Conservation (phyloP, 2,329 filamentous ascomycete genomes). For the Aspergillus clavatus region DNA sequence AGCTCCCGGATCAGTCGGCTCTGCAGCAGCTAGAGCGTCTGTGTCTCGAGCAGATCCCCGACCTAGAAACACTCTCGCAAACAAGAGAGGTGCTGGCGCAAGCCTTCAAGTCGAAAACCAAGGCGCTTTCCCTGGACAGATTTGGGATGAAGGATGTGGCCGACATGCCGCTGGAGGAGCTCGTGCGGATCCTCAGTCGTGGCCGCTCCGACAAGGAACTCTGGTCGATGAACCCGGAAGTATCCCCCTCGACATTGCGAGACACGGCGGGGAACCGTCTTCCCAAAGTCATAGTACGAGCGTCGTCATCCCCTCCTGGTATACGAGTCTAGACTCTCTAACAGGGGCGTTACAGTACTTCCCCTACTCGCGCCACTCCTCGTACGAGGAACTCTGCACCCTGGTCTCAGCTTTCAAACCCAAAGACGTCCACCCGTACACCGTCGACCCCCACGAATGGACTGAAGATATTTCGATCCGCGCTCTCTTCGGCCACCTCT, state of each 20-base stretch:
- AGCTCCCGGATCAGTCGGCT: constrained; percentile 48
- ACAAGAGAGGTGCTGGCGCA: constrained; percentile 27
- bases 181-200: constrained; percentile 30
- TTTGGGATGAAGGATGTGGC: constrained; percentile 36
- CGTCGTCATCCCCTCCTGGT: too few species aligned
- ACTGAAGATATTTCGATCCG: constrained; percentile 57
- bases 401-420: constrained; percentile 66
- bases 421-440: constrained; percentile 77
- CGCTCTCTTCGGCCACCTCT: constrained; percentile 67
- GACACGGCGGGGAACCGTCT: constrained; percentile 10
- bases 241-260: background rate
- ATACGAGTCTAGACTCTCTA: background rate
- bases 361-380: constrained; percentile 86
- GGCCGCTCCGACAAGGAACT: constrained; percentile 10
- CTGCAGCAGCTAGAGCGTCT: constrained; percentile 52
- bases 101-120: constrained; percentile 32
- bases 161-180: constrained; percentile 34
- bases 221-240: background rate
- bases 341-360: constrained; percentile 50
- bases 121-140: constrained; percentile 34
- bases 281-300: constrained; percentile 33
- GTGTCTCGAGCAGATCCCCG: constrained; percentile 40
- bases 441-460: constrained; percentile 63
- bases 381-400: constrained; percentile 70
- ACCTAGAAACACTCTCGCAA: constrained; percentile 21